Base-by-base conservation (phyloP, 225 moss, liverwort and hornwort genomes). In the Marchantia polymorpha region DNA sequence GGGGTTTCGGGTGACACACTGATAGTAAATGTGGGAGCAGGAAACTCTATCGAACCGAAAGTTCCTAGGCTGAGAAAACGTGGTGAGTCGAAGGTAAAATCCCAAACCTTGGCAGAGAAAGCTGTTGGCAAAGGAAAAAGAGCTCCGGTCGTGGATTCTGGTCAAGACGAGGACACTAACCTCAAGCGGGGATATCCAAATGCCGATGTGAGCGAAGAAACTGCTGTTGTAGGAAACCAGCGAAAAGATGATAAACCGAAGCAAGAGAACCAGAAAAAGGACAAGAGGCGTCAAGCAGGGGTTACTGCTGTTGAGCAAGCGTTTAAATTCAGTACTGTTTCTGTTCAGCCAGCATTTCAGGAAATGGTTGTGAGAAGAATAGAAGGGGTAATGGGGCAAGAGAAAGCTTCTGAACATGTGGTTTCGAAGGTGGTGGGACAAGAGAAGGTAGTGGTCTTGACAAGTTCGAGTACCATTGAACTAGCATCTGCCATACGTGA, bases 71-170 rank as follows among this genome's bases (percentile, higher is more conserved):
- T 26, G 73, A 73, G 73, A 73, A 73, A 73, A 52, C 53, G 54
- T 73, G 73, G 73, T 30, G 53, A 51, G 27, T 73, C 27, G 27
- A 73, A 73, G 54, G 73, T 27, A 7, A 73, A 73, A 29, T 73
- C 27, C 4, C 54, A 14, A 8, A 55, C 7, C 0, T 10, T 55
- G 14, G 0, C 73, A 52, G 58, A 60, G 58, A 59, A 75, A 59
- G 31, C 22, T 0, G 19, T 58, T 7, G 39, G 59, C 7, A 75
- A 31, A 59, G 59, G 58, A 17, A 75, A 58, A 25, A 59, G 31
- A 60, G 58, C 55, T 20, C 22, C 55, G 20, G 58, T 39, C 31
- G 58, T 20, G 22, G 8, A 19, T 59, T 22, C 59, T 15, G 58
- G 58, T 59, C 31, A 58, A 39, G 20, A 58, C 8, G 75, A 75